Conservation (phyloP, 164 flowering plant species). For the Umbellularia californica region DNA sequence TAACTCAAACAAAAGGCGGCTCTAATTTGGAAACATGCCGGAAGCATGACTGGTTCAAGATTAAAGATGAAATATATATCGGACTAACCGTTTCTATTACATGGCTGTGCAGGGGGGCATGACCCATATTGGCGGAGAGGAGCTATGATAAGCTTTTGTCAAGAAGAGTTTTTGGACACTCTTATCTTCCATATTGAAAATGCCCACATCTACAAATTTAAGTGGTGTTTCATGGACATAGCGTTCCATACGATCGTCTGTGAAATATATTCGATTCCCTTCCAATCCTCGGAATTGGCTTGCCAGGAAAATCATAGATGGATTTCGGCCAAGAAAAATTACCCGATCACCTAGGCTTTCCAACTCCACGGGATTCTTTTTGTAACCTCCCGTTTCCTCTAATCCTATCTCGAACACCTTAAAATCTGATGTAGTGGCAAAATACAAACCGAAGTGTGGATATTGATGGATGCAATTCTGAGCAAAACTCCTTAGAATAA, state of each 20-base stretch:
- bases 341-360: slow-evolving; percentile 44
- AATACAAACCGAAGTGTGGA: not conserved
- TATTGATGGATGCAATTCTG: too few relatives aligned
- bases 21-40: too few relatives aligned
- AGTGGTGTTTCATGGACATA: not conserved
- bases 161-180: not conserved
- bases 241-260: too few relatives aligned
- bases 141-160: slow-evolving; percentile 2
- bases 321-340: slow-evolving; percentile 67
- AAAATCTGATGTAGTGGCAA: slow-evolving; percentile 29
- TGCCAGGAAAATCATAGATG: slow-evolving; percentile 45
- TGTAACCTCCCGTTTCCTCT: slow-evolving; percentile 18
- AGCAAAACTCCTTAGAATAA: slow-evolving; percentile 23
- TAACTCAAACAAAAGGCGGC: too few relatives aligned
- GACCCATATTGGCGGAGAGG: slow-evolving; percentile 22
- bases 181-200: slow-evolving; percentile 15
- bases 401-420: slow-evolving; percentile 48
- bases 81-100: too few relatives aligned
- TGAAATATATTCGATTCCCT: slow-evolving; percentile 58
- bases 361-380: slow-evolving; percentile 28
- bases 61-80: too few relatives aligned
- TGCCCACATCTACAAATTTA: slow-evolving; percentile 9
- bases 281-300: slow-evolving; percentile 35
- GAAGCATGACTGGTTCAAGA: too few relatives aligned
- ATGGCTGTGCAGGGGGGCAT: not conserved